Base-by-base conservation (phyloP, 208 protist genomes). In the Endotrypanum monterogeii region DNA sequence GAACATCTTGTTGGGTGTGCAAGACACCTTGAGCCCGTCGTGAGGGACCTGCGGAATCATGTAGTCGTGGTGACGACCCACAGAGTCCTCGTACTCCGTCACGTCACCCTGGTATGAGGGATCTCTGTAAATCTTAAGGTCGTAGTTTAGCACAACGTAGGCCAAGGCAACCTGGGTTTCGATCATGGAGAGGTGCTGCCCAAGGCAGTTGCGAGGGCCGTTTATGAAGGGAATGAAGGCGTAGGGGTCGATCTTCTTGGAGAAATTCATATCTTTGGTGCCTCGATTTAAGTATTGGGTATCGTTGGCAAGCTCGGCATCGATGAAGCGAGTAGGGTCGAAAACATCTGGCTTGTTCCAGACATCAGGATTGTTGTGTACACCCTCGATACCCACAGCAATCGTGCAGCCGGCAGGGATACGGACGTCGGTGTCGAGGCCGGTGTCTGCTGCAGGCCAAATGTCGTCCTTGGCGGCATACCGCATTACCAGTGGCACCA, bases 161-260 rank as follows among this genome's bases (percentile, higher is more conserved):
- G 87, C 82, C 16, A 97, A 68, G 14, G 86, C 87, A 1, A 97
- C 89, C 73, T 95, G 85, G 41, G 90, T 93, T 76, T 98, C 94
- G 60, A 98, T 90, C 52, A 98, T 80, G 9, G 94, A 87, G 57
- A 98, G 73, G 73, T 97, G 92, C 74, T 98, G 94, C 11, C 94
- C 94, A 30, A 98, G 87, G 83, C 94, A 98, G 73, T 98, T 97
- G 78, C 93, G 92, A 2, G 94, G 94, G 3, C 94, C 94, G 68
- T 95, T 96, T 76, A 98, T 98, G 76, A 98, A 98, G 12, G 94
- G 94, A 69, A 98, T 90, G 79, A 93, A 98, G 25, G 89, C 87
- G 76, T 91, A 97, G 12, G 93, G 93, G 71, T 97, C 90, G 71
- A 95, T 92, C 56, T 72, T 76, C 75, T 92, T 91, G 54, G 87